Base-by-base conservation (phyloP, 2,329 filamentous ascomycete genomes). In the Microsporum ferrugineum region DNA sequence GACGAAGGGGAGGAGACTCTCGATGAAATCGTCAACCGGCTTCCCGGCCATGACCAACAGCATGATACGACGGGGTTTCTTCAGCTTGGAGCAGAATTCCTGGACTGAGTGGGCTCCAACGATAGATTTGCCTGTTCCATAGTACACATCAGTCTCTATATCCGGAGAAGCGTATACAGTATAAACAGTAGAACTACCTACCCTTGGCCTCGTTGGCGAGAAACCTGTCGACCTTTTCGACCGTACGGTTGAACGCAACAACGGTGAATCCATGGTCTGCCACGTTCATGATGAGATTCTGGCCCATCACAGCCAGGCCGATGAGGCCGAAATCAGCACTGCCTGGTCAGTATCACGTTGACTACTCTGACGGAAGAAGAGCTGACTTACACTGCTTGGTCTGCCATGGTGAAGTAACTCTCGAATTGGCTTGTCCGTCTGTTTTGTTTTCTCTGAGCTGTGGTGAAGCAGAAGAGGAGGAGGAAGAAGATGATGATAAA, bases 11-110 rank as follows among this genome's bases (percentile, higher is more conserved):
- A 97, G 83, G 68, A 99, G 87, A 70, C 87, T 86, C 84, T 96
- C 91, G 73, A 99, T 97, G 87, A 96, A 97, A 82, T 96, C 89
- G 77, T 99, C 94, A 69, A 99, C 94, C 66, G 94, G 88, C 83
- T 94, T 89, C 74, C 94, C 94, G 71, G 94, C 94, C 88, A 96
- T 95, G 80, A 99, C 94, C 69, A 99, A 88, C 73, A 99, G 85
- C 94, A 99, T 99, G 79, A 99, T 85, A 72, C 91, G 88, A 72
- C 94, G 90, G 73, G 94, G 94, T 72, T 84, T 89, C 89, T 97
- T 97, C 76, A 99, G 88, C 85, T 96, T 96, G 78, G 84, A 79
- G 74, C 92, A 85, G 76, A 99, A 96, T 79, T 99, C 94, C 82
- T 96, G 84, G 76, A 90, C 88, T 73, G 86, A 88, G 81, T 96